Base-by-base conservation (phyloP, 2,329 filamentous ascomycete genomes). In the Phialophora verrucosa region DNA sequence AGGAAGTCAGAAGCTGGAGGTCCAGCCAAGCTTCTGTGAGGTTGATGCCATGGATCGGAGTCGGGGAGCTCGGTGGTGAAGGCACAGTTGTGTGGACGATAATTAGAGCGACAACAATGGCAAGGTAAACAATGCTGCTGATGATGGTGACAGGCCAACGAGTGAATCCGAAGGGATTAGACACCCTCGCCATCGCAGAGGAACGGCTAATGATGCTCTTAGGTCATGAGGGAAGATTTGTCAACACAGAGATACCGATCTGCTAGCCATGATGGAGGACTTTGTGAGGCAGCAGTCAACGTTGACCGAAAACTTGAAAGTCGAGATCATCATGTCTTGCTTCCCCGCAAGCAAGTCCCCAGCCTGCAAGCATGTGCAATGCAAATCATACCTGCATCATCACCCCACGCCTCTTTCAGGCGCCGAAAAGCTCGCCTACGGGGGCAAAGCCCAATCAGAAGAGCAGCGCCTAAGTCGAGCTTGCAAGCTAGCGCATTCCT, bases 21-120 rank as follows among this genome's bases (percentile, higher is more conserved):
- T 98, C 93, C 12, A 83, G 79, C 93, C 93, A 98, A 44, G 94
- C 92, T 78, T 96, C 88, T 2, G 89, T 90, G 61, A 98, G 80
- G 74, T 97, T 92, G 74, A 96, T 81, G 20, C 92, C 93, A 8
- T 81, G 75, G 44, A 85, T 85, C 5, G 80, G 80, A 10, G 79
- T 82, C n/a, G 67, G 74, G 47, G 84, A 81, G 44, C 83, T 78
- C 0, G 91, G 90, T 58, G 88, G 84, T 23, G 85, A 75, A 4
- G 94, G 91, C 8, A 96, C 90, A 31, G 86, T 86, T 78, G 92
- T 89, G 75, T 96, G 91, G 69, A 93, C 83, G 72, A 90, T 83
- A 64, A 95, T 80, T 61, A 93, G 83, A 65, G 88, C 88, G 50
- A 91, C 86, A 74, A 92, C 81, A 56, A 98, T 80, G 63, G 90